Conservation (phyloP, 345 rosid species). For the Euclidium syriacum region DNA sequence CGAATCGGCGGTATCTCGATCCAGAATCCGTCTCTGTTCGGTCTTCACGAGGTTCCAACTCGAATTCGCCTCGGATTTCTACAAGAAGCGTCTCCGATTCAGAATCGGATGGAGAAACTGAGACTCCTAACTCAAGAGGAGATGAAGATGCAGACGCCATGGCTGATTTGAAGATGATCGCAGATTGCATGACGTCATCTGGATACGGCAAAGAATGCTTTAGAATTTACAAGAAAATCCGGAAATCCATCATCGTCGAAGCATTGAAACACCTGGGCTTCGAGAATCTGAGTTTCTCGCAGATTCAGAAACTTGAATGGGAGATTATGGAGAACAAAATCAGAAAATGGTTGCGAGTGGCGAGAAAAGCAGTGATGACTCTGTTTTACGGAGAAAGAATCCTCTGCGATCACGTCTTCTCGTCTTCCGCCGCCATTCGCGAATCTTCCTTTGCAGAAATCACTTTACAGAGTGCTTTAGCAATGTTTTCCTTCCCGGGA, state of each 20-base stretch:
- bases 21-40: constrained; percentile 48
- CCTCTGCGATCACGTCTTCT: constrained; percentile 58
- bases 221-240: constrained; percentile 39
- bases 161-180: constrained; percentile 54
- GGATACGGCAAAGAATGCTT: constrained; percentile 69
- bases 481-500: constrained; percentile 56
- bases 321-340: constrained; percentile 47
- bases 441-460: constrained; percentile 53
- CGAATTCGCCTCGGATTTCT: constrained; percentile 7
- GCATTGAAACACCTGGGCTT: constrained; percentile 43
- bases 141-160: constrained; percentile 31
- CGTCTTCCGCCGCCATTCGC: constrained; percentile 33
- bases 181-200: constrained; percentile 56
- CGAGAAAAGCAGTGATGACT: constrained; percentile 37
- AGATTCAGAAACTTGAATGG: constrained; percentile 56
- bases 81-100: constrained; percentile 2
- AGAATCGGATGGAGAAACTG: not conserved
- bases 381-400: constrained; percentile 54
- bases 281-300: constrained; percentile 37
- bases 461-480: constrained; percentile 40
- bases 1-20: constrained; percentile 39
- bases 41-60: no score
- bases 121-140: constrained; percentile 26
- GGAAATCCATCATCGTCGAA: constrained; percentile 56
- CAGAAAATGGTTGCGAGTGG: constrained; percentile 39